Evolutionary conservation across 2,329 filamentous ascomycete species (phyloP), one percentile per base, ranked within the genome.

Genomic region (Raffaelea ambrosiae): DNA sequence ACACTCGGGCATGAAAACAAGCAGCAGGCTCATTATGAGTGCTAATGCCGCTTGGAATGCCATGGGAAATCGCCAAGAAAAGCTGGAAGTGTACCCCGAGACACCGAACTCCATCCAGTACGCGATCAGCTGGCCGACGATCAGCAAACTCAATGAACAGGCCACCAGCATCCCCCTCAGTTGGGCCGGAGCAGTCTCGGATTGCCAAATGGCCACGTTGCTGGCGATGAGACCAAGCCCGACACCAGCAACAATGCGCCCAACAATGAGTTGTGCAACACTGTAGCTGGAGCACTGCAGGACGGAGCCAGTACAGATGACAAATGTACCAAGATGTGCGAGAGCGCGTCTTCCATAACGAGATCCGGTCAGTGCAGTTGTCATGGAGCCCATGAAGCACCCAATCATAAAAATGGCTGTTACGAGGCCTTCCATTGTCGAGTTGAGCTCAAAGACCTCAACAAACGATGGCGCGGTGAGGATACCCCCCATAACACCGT

Each of bases 61-160:
- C 41, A 77, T 74, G 26, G 74, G 74, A 60, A 78, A 77, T 1
- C 75, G 70, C 74, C 74, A 78, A 20, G 67, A 64, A 14, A 77
- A 66, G 51, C 72, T 70, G 14, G 59, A 56, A 3, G 58, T 59
- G 3, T 70, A 70, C 33, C 58, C 66, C 2, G 64, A 66, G 11
- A 63, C 61, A 14, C 66, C 66, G 49, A 73, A 76, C 39, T 74
- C 72, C 54, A 76, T 61, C 73, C 74, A 60, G 63, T 76, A 70
- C 13, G 60, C 60, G 18, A 57, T 55, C 52, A 60, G 58, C 43
- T 63, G 61, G 46, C 65, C 51, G n/a, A 64, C 71, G 11, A 70
- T 69, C 48, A 73, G 72, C 46, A 64, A 60, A 35, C 66, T 66
- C n/a, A 70, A 69, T 53, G 72, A 65, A 50, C 69, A 69, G 26